A percentile compares a stretch with the other conserved stretches of the same genome.
phyloP scores from a whole-genome alignment of 768 basidiomycete species.

The Collybia sp. region DNA sequence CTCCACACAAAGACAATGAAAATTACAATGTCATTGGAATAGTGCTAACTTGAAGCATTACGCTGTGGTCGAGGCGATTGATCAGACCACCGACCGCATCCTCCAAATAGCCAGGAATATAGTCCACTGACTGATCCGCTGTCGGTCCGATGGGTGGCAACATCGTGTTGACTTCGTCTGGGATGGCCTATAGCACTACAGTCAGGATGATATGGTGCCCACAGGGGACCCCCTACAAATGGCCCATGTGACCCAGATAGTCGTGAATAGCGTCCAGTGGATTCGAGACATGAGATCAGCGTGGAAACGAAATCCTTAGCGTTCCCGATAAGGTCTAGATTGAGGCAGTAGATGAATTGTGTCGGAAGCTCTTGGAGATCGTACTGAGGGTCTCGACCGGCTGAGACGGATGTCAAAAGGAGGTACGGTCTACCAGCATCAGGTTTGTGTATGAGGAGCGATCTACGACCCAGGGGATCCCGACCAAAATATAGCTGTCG shows the following conservation, averaged over 20 bases:
- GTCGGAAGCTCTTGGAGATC: constrained; percentile 62
- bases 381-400: constrained; percentile 39
- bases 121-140: constrained; percentile 27
- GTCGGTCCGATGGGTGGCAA: constrained; percentile 42
- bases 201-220: not conserved
- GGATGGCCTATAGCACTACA: constrained; percentile 33
- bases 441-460: constrained; percentile 70
- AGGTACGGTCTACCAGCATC: constrained; percentile 43
- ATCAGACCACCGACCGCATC: constrained; percentile 47
- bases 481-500: constrained; percentile 64
- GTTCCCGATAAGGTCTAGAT: constrained; percentile 22
- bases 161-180: constrained; percentile 38
- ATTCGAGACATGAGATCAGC: not conserved
- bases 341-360: constrained; percentile 49
- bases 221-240: constrained; percentile 22
- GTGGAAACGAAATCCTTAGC: constrained; percentile 1
- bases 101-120: constrained; percentile 38
- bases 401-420: constrained; percentile 62
- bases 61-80: constrained; percentile 56
- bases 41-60: constrained; percentile 60
- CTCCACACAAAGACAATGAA: constrained; percentile 1
- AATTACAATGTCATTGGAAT: constrained; percentile 51
- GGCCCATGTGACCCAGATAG: not conserved
- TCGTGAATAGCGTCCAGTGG: too few species aligned
- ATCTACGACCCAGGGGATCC: constrained; percentile 83